phyloP scores from a whole-genome alignment of 2,329 filamentous ascomycete species.

The Sarocladiaceae sp. region DNA sequence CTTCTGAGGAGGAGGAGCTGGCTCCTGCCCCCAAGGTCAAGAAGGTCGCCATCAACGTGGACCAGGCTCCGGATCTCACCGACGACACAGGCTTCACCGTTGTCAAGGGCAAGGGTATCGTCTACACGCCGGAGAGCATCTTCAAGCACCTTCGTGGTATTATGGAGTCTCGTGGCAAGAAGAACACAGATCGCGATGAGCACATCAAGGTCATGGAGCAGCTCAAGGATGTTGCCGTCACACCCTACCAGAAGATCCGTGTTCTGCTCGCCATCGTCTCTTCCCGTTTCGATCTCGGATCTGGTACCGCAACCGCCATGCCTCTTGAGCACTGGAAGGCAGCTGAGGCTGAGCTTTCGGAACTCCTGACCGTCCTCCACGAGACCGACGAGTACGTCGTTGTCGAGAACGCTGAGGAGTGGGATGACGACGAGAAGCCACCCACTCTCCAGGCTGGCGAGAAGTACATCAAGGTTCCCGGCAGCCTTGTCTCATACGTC shows the following conservation, averaged over 20 bases:
- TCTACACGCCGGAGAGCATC: slow-evolving; percentile 96
- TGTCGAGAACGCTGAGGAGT: slow-evolving; percentile 89
- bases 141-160: slow-evolving; percentile 94
- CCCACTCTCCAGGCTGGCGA: slow-evolving; percentile 70
- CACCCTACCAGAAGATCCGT: slow-evolving; percentile 90
- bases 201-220: slow-evolving; percentile 99
- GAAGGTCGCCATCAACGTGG: slow-evolving; percentile 15
- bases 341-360: slow-evolving; percentile 80
- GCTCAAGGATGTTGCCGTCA: slow-evolving; percentile 80
- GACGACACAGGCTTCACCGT: slow-evolving; percentile 87
- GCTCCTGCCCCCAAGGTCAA: slow-evolving; percentile 42
- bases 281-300: slow-evolving; percentile 88
- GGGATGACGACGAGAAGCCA: slow-evolving; percentile 97
- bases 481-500: slow-evolving; percentile 89
- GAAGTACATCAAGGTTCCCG: slow-evolving; percentile 84
- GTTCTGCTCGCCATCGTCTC: slow-evolving; percentile 89
- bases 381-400: slow-evolving; percentile 77
- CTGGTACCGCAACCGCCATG: slow-evolving; percentile 77
- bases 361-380: slow-evolving; percentile 75
- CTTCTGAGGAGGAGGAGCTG: slow-evolving; percentile 66
- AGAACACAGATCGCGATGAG: slow-evolving; percentile 93
- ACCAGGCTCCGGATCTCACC: slow-evolving; percentile 44
- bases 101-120: slow-evolving; percentile 81
- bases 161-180: slow-evolving; percentile 94
- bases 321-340: slow-evolving; percentile 95